These are phyloP conservation scores for Phellinidium pouzarii DNA, from an alignment of 1,284 basidiomycete species.

Conservation along the genomic window DNA sequence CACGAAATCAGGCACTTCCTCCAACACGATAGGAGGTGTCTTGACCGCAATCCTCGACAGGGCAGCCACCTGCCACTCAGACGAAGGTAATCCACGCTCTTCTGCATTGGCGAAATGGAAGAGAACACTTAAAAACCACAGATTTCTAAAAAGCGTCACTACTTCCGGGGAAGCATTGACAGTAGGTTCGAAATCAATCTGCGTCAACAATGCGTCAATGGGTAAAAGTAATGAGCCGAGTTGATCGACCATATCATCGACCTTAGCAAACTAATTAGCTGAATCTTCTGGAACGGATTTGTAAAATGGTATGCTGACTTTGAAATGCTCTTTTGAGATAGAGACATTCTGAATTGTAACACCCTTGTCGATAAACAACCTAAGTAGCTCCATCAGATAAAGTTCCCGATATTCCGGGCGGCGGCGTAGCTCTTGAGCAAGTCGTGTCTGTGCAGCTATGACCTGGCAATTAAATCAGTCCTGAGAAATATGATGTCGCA, in stretches of 20 bases:
- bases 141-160: constrained; percentile 83
- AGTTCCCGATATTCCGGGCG: constrained; percentile 71
- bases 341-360: constrained; percentile 82
- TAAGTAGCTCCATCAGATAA: constrained; percentile 82
- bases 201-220: constrained; percentile 83
- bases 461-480: constrained; percentile 38
- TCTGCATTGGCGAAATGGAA: constrained; percentile 62
- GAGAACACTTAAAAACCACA: constrained; percentile 91
- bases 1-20: constrained; percentile 79
- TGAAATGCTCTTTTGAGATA: constrained; percentile 53
- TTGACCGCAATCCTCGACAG: constrained; percentile 80
- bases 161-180: constrained; percentile 52
- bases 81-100: constrained; percentile 49
- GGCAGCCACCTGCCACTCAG: constrained; percentile 72
- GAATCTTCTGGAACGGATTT: constrained; percentile 5
- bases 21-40: constrained; percentile 82
- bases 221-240: constrained; percentile 83
- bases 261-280: constrained; percentile 36
- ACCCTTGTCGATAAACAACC: constrained; percentile 87
- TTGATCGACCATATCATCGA: constrained; percentile 81
- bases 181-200: constrained; percentile 67
- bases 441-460: constrained; percentile 80
- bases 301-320: constrained; percentile 36
- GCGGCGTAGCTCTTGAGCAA: constrained; percentile 70
- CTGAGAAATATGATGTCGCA: background rate